phyloP scores from a whole-genome alignment of 1,139 yeast genomes.

The Wickerhamomyces sp. region DNA sequence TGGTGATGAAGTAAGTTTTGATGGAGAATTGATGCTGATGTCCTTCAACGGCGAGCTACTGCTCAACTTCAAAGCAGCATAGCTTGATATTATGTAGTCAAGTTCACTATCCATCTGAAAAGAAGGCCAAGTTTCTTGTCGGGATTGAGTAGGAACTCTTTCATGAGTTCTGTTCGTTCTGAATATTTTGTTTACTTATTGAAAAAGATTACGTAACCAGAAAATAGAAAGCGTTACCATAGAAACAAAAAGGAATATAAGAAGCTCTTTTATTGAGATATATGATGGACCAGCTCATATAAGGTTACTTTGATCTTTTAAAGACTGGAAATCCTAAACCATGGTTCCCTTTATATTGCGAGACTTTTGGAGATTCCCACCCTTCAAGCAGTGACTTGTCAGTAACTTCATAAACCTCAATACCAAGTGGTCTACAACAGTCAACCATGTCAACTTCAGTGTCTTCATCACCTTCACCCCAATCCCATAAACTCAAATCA shows the following conservation, averaged over 20 bases:
- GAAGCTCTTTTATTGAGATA: too few relatives aligned
- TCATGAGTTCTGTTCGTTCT: too few relatives aligned
- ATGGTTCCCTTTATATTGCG: constrained; percentile 52
- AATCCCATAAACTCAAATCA: constrained; percentile 63
- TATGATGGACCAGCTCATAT: too few relatives aligned
- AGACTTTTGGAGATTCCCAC: constrained; percentile 49
- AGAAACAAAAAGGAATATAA: neutral
- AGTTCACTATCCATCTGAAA: constrained; percentile 15
- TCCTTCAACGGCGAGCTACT: constrained; percentile 15
- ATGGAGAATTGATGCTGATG: constrained; percentile 13
- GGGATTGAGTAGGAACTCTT: neutral
- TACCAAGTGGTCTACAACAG: constrained; percentile 59
- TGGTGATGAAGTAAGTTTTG: constrained; percentile 11
- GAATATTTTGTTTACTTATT: neutral
- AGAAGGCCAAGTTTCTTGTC: neutral
- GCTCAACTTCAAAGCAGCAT: constrained; percentile 16
- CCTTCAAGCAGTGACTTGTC: constrained; percentile 38
- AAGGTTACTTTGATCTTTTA: constrained; percentile 2
- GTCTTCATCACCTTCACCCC: constrained; percentile 54
- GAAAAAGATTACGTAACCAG: neutral
- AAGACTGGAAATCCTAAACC: constrained; percentile 35
- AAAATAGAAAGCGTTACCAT: neutral
- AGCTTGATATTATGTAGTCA: constrained; percentile 21
- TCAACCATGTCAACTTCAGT: constrained; percentile 50
- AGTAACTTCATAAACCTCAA: constrained; percentile 52